phyloP scores from a whole-genome alignment of 768 basidiomycete species.

The Cystofilobasidium bisporidii region DNA sequence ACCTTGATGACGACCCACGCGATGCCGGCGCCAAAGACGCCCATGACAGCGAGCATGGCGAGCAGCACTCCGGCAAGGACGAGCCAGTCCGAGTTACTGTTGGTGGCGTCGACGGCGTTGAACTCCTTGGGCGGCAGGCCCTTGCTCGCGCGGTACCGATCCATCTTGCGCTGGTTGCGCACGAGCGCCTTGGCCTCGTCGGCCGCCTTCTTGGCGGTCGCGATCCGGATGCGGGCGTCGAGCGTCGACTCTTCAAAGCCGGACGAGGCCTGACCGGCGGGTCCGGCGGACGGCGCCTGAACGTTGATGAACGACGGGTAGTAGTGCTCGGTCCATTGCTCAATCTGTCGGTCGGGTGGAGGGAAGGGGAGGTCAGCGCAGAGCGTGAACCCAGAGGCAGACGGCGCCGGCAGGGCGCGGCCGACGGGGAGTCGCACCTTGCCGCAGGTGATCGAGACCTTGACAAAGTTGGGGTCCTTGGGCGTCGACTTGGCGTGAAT shows the following conservation, averaged over 20 bases:
- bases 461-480: constrained; percentile 77
- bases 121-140: constrained; percentile 23
- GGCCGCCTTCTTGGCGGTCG: constrained; percentile 33
- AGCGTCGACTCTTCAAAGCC: constrained; percentile 34
- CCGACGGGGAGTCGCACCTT: constrained; percentile 49
- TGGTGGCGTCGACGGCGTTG: constrained; percentile 10
- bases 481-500: constrained; percentile 74
- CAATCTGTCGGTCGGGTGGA: constrained; percentile 49
- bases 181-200: constrained; percentile 15
- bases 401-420: neutral
- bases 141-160: constrained; percentile 22
- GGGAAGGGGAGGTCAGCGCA: constrained; percentile 3
- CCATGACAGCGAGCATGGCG: constrained; percentile 27
- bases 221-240: constrained; percentile 40
- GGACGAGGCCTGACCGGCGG: constrained; percentile 32
- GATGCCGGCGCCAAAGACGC: constrained; percentile 28
- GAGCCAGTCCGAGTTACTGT: neutral
- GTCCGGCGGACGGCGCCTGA: constrained; percentile 29
- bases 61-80: neutral
- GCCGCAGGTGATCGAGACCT: constrained; percentile 70
- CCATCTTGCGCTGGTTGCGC: constrained; percentile 15
- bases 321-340: constrained; percentile 84
- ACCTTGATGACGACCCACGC: constrained; percentile 31
- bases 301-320: constrained; percentile 77
- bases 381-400: neutral